Evolutionary conservation across 306 rosid species (phyloP).

Genomic region (Trifolium pratense): DNA sequence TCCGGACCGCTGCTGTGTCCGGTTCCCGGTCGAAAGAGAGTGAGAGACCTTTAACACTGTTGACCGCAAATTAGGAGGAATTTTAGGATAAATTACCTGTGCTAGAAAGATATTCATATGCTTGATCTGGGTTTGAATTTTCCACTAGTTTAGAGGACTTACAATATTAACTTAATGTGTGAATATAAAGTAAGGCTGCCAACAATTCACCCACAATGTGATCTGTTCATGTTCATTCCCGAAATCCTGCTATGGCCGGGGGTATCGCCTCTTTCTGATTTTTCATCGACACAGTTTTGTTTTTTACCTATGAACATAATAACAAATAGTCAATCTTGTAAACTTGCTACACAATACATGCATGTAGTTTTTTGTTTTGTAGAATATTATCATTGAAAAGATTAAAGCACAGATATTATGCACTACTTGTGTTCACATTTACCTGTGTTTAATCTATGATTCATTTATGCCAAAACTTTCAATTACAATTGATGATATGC

Average conservation of each 20-base stretch:
- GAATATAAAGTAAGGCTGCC: neutral
- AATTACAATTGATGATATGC: neutral
- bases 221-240: neutral
- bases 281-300: too few species aligned
- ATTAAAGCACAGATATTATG: neutral
- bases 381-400: neutral
- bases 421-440: neutral
- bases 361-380: neutral
- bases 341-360: too few species aligned
- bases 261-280: too few species aligned
- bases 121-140: slow-evolving; percentile 9
- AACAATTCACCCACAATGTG: neutral
- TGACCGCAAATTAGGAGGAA: neutral
- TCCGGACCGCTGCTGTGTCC: too few species aligned
- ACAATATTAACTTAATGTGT: neutral
- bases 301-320: too few species aligned
- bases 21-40: too few species aligned
- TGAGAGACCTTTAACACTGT: too few species aligned
- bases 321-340: too few species aligned
- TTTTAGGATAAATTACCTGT: slow-evolving; percentile 23
- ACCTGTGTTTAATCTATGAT: slow-evolving; percentile 3
- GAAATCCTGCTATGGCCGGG: neutral
- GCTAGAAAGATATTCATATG: slow-evolving; percentile 3
- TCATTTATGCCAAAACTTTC: neutral
- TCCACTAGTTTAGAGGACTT: neutral